Percentiles rank a stretch among this genome's conserved stretches.
Evolutionary conservation across 108 stramenopile species (phyloP).

Genomic region (Discostella stelligeroides): DNA sequence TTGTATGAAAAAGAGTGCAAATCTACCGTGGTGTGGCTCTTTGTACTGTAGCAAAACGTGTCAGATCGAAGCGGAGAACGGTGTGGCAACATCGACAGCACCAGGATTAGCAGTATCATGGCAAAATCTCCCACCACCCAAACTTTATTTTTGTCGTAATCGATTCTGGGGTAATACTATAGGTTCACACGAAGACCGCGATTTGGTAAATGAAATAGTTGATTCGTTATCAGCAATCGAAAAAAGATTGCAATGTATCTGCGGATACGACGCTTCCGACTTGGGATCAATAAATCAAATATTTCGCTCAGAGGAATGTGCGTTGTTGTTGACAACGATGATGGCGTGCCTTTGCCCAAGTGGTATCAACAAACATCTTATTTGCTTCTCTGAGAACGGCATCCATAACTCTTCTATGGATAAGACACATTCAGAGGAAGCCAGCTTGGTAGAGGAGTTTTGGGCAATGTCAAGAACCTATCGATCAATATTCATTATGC

Average conservation of each 20-base stretch:
- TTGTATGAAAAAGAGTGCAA: conserved; percentile 12
- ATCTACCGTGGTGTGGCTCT: conserved; percentile 30
- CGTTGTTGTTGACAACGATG: conserved; percentile 35
- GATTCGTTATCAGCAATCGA: conserved; percentile 22
- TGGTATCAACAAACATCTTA: conserved; percentile 15
- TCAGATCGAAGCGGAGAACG: conserved; percentile 26
- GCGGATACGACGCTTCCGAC: conserved; percentile 2
- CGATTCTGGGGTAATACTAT: conserved; percentile 18
- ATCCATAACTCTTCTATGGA: background rate
- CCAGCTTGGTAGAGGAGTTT: conserved; percentile 39
- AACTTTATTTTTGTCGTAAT: conserved; percentile 49
- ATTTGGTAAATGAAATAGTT: conserved; percentile 11
- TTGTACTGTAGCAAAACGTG: conserved; percentile 42
- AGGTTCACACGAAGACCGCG: background rate
- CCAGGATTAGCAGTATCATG: background rate
- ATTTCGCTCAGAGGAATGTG: conserved; percentile 41
- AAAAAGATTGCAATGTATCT: conserved; percentile 14
- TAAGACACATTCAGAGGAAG: conserved; percentile 32
- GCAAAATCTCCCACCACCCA: conserved; percentile 17
- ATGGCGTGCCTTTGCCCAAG: conserved; percentile 20
- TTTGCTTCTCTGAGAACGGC: background rate
- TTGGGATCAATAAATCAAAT: background rate
- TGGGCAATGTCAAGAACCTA: conserved; percentile 44
- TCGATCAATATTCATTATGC: conserved; percentile 15
- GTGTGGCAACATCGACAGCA: background rate